Conservation (phyloP, 2,329 filamentous ascomycete species). For the Colletotrichum sp. region DNA sequence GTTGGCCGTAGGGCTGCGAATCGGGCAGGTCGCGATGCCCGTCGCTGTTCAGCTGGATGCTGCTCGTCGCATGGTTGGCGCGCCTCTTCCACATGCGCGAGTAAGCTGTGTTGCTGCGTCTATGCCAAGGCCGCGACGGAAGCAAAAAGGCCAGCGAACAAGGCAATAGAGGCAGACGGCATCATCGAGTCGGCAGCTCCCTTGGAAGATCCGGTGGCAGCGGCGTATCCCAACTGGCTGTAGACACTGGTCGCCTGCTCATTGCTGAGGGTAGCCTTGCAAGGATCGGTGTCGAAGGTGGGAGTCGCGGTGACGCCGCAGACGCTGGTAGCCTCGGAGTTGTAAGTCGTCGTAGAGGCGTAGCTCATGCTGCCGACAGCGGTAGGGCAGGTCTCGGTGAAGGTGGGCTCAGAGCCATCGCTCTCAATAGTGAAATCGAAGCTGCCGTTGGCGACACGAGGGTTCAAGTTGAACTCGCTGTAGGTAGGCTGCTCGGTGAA, state of each 20-base stretch:
- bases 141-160: not conserved
- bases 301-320: slow-evolving; percentile 18
- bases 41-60: not conserved
- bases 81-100: not conserved
- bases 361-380: slow-evolving; percentile 17
- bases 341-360: slow-evolving; percentile 16
- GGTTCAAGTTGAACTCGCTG: slow-evolving; percentile 19
- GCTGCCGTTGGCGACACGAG: slow-evolving; percentile 19
- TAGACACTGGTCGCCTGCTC: slow-evolving; percentile 19
- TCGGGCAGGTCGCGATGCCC: not conserved
- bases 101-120: not conserved
- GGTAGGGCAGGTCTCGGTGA: slow-evolving; percentile 16
- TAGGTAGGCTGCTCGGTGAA: slow-evolving; percentile 16
- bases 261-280: slow-evolving; percentile 13
- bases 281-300: slow-evolving; percentile 17
- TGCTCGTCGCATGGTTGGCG: not conserved
- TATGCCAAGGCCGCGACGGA: slow-evolving; percentile 1
- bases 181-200: not conserved
- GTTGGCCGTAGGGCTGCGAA: not conserved
- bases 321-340: slow-evolving; percentile 16
- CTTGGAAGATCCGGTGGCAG: slow-evolving; percentile 12
- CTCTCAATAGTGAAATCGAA: slow-evolving; percentile 17
- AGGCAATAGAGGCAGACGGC: not conserved
- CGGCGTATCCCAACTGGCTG: slow-evolving; percentile 10
- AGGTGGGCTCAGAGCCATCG: slow-evolving; percentile 13